Percentiles rank a stretch among this genome's conserved stretches.
These are phyloP conservation scores for Erigeron canadensis DNA, from an alignment of 129 eudicot genomes.

Conservation along the genomic window DNA sequence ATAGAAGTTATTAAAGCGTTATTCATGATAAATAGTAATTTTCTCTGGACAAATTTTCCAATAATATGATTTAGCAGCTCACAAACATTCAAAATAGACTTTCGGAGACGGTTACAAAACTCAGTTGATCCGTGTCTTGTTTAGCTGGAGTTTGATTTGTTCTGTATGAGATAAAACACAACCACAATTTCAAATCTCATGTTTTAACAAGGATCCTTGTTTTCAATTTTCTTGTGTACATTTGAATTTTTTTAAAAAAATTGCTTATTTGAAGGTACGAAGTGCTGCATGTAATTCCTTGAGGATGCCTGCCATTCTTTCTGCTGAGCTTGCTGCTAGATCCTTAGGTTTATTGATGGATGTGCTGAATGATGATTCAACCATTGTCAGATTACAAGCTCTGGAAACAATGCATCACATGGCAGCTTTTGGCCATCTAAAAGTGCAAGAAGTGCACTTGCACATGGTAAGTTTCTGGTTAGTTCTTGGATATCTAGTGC, in stretches of 20 bases:
- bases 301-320: constrained; percentile 45
- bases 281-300: constrained; percentile 75
- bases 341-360: constrained; percentile 65
- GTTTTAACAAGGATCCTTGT: neutral
- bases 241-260: constrained; percentile 1
- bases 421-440: constrained; percentile 49
- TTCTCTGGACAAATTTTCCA: neutral
- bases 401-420: constrained; percentile 72
- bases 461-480: constrained; percentile 60
- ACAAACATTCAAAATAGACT: too few species aligned
- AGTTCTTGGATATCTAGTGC: constrained; percentile 18
- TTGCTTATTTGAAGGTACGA: constrained; percentile 58
- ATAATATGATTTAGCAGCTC: neutral
- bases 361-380: constrained; percentile 77
- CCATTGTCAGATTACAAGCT: constrained; percentile 58
- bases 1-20: neutral
- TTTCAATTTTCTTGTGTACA: neutral
- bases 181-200: neutral
- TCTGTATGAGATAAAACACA: neutral
- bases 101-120: neutral
- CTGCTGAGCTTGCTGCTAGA: constrained; percentile 55
- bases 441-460: constrained; percentile 60
- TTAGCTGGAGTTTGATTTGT: neutral
- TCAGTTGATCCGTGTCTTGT: neutral
- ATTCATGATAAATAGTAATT: neutral